Base-by-base conservation (phyloP, 495 filamentous ascomycete genomes). In the Aspergillus bridgeri region DNA sequence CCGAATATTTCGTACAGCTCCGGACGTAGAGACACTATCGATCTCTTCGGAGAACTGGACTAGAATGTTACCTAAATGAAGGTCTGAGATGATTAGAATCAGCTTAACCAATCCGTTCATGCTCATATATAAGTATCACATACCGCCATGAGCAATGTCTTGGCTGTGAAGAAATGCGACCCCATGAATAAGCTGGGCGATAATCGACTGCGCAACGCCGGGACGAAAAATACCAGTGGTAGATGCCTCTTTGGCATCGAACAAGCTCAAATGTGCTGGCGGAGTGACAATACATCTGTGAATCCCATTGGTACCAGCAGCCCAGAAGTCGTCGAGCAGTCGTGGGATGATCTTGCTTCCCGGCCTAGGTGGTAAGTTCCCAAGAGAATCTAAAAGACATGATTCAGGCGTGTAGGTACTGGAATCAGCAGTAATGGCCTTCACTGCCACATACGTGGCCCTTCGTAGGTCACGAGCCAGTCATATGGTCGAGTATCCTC, bases 401-500 rank as follows among this genome's bases (percentile, higher is more conserved):
- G 59, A 43, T 43, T 65, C 60, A 15, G 29, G 21, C 3, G 60
- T 33, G 22, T n/a, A n/a, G 3, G 29, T 1, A 56, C 60, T 65
- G 22, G 57, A 43, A 56, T 69, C 62, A 19, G 64, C 67, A 6
- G 60, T 64, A 23, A 55, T 56, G 5, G 53, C 53, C 18, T 70
- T 68, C 29, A 64, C 53, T 18, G 63, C 57, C 42, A 65, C 59
- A 49, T 66, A 64, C 52, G 25, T 56, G 7, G 44, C 51, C 29
- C n/a, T 48, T 45, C 19, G 57, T 43, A 49, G 21, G 47, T 79
- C 74, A 9, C 59, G 60, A 48, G 71, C 74, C 23, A 81, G 71
- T 76, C 75, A 79, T 42, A 71, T 66, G 19, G 77, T 79, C 4
- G 74, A 78, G 61, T 69, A 79, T 13, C 66, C 60, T 59, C 76